Evolutionary conservation across 805 yeast genomes (phyloP).

Genomic region (Sugiyamaella boreocaroliniensis): DNA sequence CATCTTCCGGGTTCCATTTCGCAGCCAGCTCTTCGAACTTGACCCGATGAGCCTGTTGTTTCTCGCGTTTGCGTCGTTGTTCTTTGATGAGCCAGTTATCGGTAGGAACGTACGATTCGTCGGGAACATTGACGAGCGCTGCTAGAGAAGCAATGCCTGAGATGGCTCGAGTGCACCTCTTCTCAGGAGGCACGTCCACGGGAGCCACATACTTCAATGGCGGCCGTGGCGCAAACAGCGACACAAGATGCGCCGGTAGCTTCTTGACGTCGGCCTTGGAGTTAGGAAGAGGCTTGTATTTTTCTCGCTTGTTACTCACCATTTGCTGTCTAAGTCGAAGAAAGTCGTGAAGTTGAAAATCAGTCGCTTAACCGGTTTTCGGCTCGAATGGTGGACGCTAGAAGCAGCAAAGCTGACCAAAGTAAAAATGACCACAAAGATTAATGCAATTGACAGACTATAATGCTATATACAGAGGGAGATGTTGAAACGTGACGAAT

Average conservation of each 20-base stretch:
- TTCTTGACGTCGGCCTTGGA: constrained; percentile 35
- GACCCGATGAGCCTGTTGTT: constrained; percentile 21
- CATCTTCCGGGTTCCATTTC: constrained; percentile 50
- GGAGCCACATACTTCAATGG: constrained; percentile 48
- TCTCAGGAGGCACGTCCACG: constrained; percentile 43
- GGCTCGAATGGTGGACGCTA: too few relatives aligned
- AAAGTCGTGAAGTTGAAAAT: background rate
- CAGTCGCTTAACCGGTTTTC: background rate
- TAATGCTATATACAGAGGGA: too few relatives aligned
- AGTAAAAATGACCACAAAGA: too few relatives aligned
- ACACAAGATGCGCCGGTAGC: constrained; percentile 40
- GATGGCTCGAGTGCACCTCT: constrained; percentile 42
- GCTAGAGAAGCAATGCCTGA: constrained; percentile 39
- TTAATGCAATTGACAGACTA: too few relatives aligned
- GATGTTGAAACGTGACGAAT: too few relatives aligned
- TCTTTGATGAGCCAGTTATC: constrained; percentile 31
- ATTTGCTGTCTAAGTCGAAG: background rate
- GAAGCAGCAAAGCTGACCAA: too few relatives aligned
- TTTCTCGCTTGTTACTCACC: background rate
- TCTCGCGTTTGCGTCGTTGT: constrained; percentile 25
- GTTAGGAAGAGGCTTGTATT: background rate
- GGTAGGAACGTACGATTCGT: constrained; percentile 26
- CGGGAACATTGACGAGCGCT: constrained; percentile 25
- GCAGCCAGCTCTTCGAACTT: constrained; percentile 33
- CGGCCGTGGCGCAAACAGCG: constrained; percentile 50